These are phyloP conservation scores for Chrysanthemum seticuspe DNA, from an alignment of 129 eudicot species.

Conservation along the genomic window DNA sequence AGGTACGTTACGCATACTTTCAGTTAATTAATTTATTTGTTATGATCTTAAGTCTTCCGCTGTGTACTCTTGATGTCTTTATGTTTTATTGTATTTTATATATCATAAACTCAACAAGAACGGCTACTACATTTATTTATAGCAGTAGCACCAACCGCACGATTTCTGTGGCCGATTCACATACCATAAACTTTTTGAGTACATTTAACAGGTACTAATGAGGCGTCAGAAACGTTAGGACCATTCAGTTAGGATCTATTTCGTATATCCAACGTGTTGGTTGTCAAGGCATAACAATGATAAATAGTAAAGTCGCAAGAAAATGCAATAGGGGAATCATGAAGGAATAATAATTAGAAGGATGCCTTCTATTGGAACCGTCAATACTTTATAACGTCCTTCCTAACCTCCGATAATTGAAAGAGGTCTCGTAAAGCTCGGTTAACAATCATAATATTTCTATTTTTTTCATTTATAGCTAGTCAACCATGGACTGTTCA, in stretches of 20 bases:
- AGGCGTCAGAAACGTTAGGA: no score
- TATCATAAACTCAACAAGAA: no score
- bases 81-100: no score
- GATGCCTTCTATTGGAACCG: conserved; percentile 82
- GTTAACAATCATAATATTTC: conserved; percentile 80
- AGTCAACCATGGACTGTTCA: conserved; percentile 16
- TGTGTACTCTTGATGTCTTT: no score
- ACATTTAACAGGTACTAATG: no score
- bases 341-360: conserved; percentile 35
- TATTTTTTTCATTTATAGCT: conserved; percentile 32
- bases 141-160: no score
- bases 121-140: no score
- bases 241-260: conserved; percentile 90
- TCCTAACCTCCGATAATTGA: conserved; percentile 77
- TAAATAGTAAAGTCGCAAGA: background rate
- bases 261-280: conserved; percentile 67
- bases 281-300: conserved; percentile 48
- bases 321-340: background rate
- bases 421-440: conserved; percentile 11
- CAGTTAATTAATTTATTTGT: no score
- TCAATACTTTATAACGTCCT: conserved; percentile 64
- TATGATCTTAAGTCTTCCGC: no score
- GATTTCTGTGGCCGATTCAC: no score
- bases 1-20: no score
- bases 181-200: no score